phyloP scores from a whole-genome alignment of 164 flowering plant species.

The Magnolia changhungtana region DNA sequence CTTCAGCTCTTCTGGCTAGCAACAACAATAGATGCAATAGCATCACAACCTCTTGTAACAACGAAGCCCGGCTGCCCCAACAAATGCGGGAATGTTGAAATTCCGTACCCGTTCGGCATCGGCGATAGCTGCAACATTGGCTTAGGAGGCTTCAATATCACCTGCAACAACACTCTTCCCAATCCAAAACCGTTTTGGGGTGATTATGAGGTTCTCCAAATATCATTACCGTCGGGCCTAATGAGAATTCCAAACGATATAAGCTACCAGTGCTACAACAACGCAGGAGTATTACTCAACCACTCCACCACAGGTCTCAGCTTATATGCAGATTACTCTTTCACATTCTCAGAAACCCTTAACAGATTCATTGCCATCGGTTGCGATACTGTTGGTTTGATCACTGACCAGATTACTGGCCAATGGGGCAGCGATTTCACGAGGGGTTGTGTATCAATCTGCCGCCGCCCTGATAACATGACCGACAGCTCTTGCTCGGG shows the following conservation, averaged over 20 bases:
- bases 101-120: conserved; percentile 21
- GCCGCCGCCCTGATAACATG: background rate
- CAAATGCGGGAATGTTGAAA: conserved; percentile 11
- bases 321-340: background rate
- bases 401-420: too few relatives aligned
- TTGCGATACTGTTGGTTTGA: background rate
- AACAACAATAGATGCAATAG: background rate
- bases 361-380: conserved; percentile 5
- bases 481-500: background rate
- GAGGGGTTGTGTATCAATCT: conserved; percentile 4
- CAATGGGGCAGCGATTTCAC: background rate
- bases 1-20: background rate
- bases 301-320: too few relatives aligned
- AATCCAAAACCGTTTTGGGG: background rate
- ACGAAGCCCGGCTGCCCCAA: conserved; percentile 9
- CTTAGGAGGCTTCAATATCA: background rate
- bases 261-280: background rate
- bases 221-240: conserved; percentile 3
- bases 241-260: background rate
- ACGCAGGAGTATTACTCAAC: background rate
- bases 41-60: background rate
- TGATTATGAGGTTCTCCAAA: background rate
- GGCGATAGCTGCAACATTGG: background rate
- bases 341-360: background rate
- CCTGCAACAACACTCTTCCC: background rate